phyloP scores from a whole-genome alignment of 805 yeast species.

The Metahyphopichia silvanorum region DNA sequence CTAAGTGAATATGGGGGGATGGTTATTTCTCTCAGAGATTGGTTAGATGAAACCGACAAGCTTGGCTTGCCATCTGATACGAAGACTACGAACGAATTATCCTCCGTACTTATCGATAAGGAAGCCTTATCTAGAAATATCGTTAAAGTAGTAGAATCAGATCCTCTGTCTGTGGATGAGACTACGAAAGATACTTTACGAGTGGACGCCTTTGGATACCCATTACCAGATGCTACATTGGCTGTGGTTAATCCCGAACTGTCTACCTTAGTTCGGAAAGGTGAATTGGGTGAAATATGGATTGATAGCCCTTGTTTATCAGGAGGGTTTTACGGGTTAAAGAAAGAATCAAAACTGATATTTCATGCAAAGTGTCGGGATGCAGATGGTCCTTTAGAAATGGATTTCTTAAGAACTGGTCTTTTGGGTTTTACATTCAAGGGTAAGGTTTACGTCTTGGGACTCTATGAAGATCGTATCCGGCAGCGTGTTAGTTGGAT shows the following conservation, averaged over 20 bases:
- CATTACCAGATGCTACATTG: constrained; percentile 88
- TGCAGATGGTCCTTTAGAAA: constrained; percentile 63
- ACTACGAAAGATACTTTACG: constrained; percentile 44
- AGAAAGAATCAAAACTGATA: constrained; percentile 63
- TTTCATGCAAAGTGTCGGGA: constrained; percentile 82
- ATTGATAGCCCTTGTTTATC: constrained; percentile 90
- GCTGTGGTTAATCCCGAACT: constrained; percentile 96
- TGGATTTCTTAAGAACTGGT: constrained; percentile 87
- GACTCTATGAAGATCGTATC: constrained; percentile 87
- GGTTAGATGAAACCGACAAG: constrained; percentile 71
- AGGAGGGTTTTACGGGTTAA: constrained; percentile 81
- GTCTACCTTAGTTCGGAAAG: constrained; percentile 62
- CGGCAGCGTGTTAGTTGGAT: constrained; percentile 72
- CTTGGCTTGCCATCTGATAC: constrained; percentile 46
- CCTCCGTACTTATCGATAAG: constrained; percentile 71
- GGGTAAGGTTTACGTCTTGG: constrained; percentile 85
- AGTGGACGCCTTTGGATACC: constrained; percentile 91
- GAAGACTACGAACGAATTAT: constrained; percentile 36
- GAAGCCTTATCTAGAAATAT: constrained; percentile 69
- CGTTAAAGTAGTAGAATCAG: constrained; percentile 61
- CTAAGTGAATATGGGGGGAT: constrained; percentile 95
- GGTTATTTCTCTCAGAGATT: constrained; percentile 87
- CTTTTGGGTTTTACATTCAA: constrained; percentile 82
- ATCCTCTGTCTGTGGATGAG: constrained; percentile 50
- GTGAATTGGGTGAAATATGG: constrained; percentile 96